Evolutionary conservation across 23 red algal genomes (phyloP).

Genomic region (Agarophyton chilense): DNA sequence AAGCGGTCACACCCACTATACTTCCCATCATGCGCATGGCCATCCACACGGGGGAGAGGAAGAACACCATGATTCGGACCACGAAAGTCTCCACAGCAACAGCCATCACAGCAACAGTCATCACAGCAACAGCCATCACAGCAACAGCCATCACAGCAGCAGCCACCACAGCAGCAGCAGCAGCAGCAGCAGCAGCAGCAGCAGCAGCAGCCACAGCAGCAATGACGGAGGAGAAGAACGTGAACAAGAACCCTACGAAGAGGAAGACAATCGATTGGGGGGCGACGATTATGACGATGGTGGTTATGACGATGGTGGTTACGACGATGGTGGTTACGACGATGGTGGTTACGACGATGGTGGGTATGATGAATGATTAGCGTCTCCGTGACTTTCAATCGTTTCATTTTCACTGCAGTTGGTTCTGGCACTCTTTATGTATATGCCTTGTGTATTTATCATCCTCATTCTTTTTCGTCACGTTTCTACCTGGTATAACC

Average conservation of each 20-base stretch:
- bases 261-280: not conserved
- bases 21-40: not conserved
- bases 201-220: not conserved
- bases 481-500: too few species aligned
- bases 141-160: conserved; percentile 9
- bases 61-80: not conserved
- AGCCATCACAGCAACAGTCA: not conserved
- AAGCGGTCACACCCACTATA: not conserved
- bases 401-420: not conserved
- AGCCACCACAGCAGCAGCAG: conserved; percentile 7
- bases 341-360: conserved; percentile 8
- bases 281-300: not conserved
- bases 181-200: not conserved
- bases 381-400: not conserved
- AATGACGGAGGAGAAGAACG: not conserved
- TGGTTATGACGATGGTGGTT: not conserved
- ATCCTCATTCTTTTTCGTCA: too few species aligned
- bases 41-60: not conserved
- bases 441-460: too few species aligned
- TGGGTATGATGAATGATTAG: not conserved
- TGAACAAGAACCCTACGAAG: not conserved
- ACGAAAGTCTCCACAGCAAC: not conserved
- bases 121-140: not conserved
- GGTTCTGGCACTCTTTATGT: not conserved
- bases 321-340: conserved; percentile 6